A percentile compares a stretch with the other conserved stretches of the same genome.
These are phyloP conservation scores for Cladorrhinum samala DNA, from an alignment of 495 filamentous ascomycete genomes.

Conservation along the genomic window DNA sequence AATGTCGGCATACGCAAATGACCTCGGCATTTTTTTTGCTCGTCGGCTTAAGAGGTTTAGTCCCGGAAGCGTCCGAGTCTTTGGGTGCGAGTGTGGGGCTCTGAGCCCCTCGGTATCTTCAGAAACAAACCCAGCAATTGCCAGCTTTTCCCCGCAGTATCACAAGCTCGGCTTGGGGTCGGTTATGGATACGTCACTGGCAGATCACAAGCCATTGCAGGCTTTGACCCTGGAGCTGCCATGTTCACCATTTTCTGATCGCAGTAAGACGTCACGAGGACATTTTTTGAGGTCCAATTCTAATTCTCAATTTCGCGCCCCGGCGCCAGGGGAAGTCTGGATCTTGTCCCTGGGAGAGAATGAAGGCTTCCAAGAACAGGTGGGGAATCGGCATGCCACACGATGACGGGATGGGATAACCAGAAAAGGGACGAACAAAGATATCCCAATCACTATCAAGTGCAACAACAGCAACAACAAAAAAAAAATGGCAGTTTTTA, in stretches of 20 bases:
- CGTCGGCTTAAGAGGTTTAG: not conserved
- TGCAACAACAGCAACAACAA: too few relatives aligned
- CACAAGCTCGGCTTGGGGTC: slow-evolving; percentile 49
- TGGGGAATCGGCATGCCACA: too few relatives aligned
- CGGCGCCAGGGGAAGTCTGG: too few relatives aligned
- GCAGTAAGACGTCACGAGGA: slow-evolving; percentile 3
- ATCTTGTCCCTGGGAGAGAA: too few relatives aligned
- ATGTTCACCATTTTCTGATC: not conserved
- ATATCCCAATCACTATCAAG: too few relatives aligned
- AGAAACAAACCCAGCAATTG: slow-evolving; percentile 1
- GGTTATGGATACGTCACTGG: slow-evolving; percentile 32
- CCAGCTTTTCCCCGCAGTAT: slow-evolving; percentile 41
- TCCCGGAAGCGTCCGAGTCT: slow-evolving; percentile 29
- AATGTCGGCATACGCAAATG: slow-evolving; percentile 12
- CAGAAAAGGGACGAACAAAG: too few relatives aligned
- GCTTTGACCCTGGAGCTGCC: not conserved
- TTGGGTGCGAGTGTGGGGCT: slow-evolving; percentile 6
- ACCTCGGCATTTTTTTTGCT: slow-evolving; percentile 24
- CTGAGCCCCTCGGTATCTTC: slow-evolving; percentile 1
- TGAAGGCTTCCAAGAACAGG: too few relatives aligned
- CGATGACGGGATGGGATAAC: too few relatives aligned
- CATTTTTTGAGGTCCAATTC: not conserved
- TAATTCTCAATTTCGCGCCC: too few relatives aligned
- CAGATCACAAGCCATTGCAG: slow-evolving; percentile 26
- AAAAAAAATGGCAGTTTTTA: too few relatives aligned